Evolutionary conservation across 768 basidiomycete species (phyloP), one percentile per base, ranked within the genome.

Genomic region (Lentinus tigrinus): DNA sequence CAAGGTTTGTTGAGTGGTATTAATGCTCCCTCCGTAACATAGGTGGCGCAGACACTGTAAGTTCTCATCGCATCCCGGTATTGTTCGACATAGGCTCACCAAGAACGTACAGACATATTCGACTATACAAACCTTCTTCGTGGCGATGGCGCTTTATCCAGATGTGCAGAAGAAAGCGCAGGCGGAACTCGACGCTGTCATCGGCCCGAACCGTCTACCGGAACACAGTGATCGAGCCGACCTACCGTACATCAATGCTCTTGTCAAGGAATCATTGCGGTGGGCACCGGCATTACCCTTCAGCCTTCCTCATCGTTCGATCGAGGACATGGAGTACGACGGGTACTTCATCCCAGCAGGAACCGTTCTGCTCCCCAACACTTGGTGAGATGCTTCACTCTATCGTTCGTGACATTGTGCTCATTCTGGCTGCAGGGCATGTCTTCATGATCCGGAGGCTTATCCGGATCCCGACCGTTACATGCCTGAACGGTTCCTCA

Each of bases 341-440:
- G 76, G 74, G 4, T 62, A 73, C 42, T 76, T 70, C 53, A 76
- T 78, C 37, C 74, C 74, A 0, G 67, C 69, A 42, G 72, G 73
- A 6, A 44, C 61, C 1, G 52, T 49, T 4, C 49, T 66, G 1
- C 37, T 66, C 24, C 44, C 51, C 9, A 56, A 59, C 50, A 47
- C 38, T 19, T 63, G 62, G 62, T 60, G 40, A 42, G 34, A 39
- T n/a, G 9, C 9, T 14, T n/a, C n/a, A 39, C 3, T 10, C 38
- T 39, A 11, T 19, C 6, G 19, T 42, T 5, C 38, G 9, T 10
- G 38, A 39, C 23, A 44, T 11, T 17, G 23, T 21, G 13, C 17
- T n/a, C 3, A 44, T 19, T 11, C 17, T 10, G 19, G 17, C 9
- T 7, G 19, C 40, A 36, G 16, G 17, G 26, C 42, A 17, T 47